Conservation (phyloP, 2,329 filamentous ascomycete genomes). For the Fusarium proliferatum region DNA sequence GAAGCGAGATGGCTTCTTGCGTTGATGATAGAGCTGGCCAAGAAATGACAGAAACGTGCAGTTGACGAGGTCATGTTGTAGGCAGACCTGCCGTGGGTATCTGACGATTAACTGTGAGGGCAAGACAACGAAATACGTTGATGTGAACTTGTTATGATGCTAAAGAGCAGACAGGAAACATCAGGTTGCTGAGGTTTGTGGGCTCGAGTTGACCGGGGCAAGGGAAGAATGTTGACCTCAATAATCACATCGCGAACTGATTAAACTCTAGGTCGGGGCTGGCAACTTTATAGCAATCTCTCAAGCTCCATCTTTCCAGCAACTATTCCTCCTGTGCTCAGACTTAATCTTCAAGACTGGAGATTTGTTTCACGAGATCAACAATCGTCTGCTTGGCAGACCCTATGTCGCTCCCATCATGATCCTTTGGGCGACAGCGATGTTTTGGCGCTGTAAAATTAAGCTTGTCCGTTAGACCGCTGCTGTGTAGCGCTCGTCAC, state of each 20-base stretch:
- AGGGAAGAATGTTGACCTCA: not conserved
- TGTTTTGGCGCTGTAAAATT: not conserved
- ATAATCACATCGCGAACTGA: not conserved
- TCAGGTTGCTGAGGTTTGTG: not conserved
- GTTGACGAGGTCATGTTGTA: not conserved
- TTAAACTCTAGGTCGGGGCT: not conserved
- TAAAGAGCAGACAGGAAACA: not conserved
- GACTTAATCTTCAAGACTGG: not conserved
- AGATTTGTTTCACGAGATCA: conserved; percentile 1
- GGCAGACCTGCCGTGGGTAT: rapidly evolving
- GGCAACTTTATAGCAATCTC: not conserved
- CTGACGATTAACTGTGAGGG: rapidly evolving
- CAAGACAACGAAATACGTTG: not conserved
- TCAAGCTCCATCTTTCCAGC: not conserved
- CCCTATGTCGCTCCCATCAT: not conserved
- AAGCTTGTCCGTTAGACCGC: not conserved
- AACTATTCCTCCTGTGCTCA: not conserved
- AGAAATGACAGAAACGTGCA: not conserved
- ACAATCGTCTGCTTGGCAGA: not conserved
- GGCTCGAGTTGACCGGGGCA: not conserved
- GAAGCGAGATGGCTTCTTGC: not conserved
- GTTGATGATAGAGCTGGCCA: not conserved
- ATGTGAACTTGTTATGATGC: rapidly evolving
- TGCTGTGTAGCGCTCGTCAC: not conserved
- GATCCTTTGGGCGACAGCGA: not conserved